Base-by-base conservation (phyloP, 352 stramenopile species). In the Nothophytophthora sp. region DNA sequence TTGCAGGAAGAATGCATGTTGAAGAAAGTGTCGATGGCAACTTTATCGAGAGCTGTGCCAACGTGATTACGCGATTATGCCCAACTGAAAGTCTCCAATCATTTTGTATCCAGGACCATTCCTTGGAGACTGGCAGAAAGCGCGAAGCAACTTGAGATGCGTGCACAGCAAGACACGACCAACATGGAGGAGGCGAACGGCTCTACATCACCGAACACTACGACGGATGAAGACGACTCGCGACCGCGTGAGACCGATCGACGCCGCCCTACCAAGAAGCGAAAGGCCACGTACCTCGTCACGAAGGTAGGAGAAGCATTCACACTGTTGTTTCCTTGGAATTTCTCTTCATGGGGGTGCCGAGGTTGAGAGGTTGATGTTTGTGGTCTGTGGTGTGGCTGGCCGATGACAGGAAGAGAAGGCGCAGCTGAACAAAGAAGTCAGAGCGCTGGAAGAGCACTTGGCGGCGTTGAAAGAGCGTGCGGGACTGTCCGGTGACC, bases 381-480 rank as follows among this genome's bases (percentile, higher is more conserved):
- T 25, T 4, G 20, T 47, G n/a, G 7, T 7, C 13, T 27, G 13
- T 41, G 35, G 8, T 19, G 7, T 13, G 16, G 45, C 1, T 35
- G 24, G n/a, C n/a, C n/a, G n/a, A n/a, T n/a, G n/a, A n/a, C 41
- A 60, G 51, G 53, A 61, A 37, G 37, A 61, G 24, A 61, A 61
- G 44, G 38, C 24, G 11, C 38, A n/a, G 16, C 25, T 61, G 22
- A 50, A 11, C 30, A 1, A 41, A 22, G 37, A 61, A 16, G 24
- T 61, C 3, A 22, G 50, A 13, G 44, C 55, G 19, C 53, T 61
- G 6, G 53, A 61, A 29, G 30, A 28, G 0, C 44, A 55, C 9
- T 38, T 61, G 37, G 30, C 37, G 40, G 24, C 18, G 16, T 19
- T 61, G 29, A 61, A 55, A 45, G 52, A 61, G 13, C 20, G 30